phyloP scores from a whole-genome alignment of 129 eudicot species.

The Tagetes patula region DNA sequence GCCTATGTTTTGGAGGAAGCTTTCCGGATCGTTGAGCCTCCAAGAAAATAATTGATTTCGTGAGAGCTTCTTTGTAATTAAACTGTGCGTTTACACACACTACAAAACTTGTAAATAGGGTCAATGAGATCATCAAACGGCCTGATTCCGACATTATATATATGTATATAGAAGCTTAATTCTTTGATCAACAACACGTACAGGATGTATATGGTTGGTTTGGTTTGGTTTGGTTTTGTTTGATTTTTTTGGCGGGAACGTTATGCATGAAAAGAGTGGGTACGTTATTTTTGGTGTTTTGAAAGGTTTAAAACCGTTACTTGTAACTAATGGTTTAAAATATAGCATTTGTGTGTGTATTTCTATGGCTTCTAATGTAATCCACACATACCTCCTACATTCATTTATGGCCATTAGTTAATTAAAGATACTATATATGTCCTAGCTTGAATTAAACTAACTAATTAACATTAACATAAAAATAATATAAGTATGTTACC shows the following conservation, averaged over 20 bases:
- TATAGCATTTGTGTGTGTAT: neutral
- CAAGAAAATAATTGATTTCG: constrained; percentile 72
- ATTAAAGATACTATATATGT: neutral
- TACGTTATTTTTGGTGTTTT: constrained; percentile 24
- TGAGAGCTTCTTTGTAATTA: constrained; percentile 64
- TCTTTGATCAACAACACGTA: constrained; percentile 20
- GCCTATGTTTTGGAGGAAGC: constrained; percentile 65
- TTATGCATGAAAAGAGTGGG: constrained; percentile 22
- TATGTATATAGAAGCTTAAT: too few species aligned
- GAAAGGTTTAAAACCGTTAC: constrained; percentile 15
- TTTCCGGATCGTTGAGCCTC: constrained; percentile 91
- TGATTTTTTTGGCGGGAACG: constrained; percentile 33
- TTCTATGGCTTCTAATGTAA: constrained; percentile 33
- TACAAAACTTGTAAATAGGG: constrained; percentile 33
- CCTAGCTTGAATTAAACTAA: constrained; percentile 1
- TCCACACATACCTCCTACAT: constrained; percentile 36
- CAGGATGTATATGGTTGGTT: too few species aligned
- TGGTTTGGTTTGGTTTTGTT: neutral
- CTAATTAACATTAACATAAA: neutral
- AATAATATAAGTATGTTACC: too few species aligned
- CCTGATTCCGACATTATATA: constrained; percentile 32
- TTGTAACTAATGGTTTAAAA: constrained; percentile 23
- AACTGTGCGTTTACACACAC: constrained; percentile 34
- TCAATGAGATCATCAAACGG: constrained; percentile 23
- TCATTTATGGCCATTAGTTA: constrained; percentile 34